Conservation (phyloP, 1,284 basidiomycete species). For the Puccinia novopanici region DNA sequence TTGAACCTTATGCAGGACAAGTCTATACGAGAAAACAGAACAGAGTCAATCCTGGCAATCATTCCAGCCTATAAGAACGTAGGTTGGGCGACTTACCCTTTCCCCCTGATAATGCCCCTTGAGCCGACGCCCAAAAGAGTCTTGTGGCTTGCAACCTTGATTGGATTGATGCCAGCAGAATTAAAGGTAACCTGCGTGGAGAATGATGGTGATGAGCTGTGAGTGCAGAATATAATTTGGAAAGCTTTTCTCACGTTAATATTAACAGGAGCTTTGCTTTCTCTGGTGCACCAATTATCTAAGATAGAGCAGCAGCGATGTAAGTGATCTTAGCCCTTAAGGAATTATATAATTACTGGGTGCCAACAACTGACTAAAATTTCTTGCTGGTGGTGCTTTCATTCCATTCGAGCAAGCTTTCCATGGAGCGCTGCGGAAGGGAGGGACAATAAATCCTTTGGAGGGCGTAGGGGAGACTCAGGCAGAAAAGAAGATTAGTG, state of each 20-base stretch:
- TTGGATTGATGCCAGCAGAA: background rate
- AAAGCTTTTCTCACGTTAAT: background rate
- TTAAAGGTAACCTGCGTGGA: constrained; percentile 13
- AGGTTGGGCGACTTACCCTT: constrained; percentile 23
- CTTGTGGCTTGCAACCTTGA: constrained; percentile 35
- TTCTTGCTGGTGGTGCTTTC: constrained; percentile 9
- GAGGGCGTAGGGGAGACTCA: background rate
- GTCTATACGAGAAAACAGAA: background rate
- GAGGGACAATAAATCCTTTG: background rate
- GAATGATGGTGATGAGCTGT: background rate
- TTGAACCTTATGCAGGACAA: constrained; percentile 3
- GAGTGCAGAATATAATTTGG: background rate
- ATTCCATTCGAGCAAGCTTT: constrained; percentile 12
- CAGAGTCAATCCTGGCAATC: background rate
- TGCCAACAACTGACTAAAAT: constrained; percentile 5
- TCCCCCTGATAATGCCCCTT: constrained; percentile 39
- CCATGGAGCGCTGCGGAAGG: constrained; percentile 3
- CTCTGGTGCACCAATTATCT: background rate
- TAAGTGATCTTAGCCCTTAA: background rate
- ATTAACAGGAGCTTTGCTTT: background rate
- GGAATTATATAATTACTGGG: background rate
- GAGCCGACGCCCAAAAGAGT: constrained; percentile 38
- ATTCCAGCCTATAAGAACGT: background rate
- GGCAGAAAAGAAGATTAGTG: background rate
- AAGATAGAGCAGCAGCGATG: background rate